phyloP scores from a whole-genome alignment of 2,329 filamentous ascomycete species.

The Aspergillus felis region DNA sequence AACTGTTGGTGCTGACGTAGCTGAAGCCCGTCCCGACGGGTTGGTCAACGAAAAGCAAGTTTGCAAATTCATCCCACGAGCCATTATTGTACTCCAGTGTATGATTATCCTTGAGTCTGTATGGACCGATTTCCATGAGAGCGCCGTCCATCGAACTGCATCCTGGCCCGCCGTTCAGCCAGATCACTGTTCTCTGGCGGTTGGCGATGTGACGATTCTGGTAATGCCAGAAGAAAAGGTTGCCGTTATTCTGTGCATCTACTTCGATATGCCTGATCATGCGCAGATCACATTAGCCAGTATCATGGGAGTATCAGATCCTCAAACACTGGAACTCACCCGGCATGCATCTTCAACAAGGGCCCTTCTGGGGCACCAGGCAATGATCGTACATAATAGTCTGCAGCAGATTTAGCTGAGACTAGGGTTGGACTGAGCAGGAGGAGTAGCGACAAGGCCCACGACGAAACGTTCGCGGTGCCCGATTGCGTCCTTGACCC shows the following conservation, averaged over 20 bases:
- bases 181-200: slow-evolving; percentile 83
- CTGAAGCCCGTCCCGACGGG: slow-evolving; percentile 96
- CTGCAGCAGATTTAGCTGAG: slow-evolving; percentile 60
- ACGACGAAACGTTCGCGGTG: slow-evolving; percentile 18
- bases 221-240: slow-evolving; percentile 98
- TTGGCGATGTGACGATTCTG: slow-evolving; percentile 94
- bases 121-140: slow-evolving; percentile 94
- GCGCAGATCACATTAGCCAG: slow-evolving; percentile 1
- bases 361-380: slow-evolving; percentile 78
- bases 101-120: slow-evolving; percentile 71
- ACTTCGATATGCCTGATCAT: slow-evolving; percentile 79
- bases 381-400: slow-evolving; percentile 84
- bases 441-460: slow-evolving; percentile 24
- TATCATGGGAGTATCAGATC: background rate
- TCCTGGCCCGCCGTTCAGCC: slow-evolving; percentile 94
- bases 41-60: slow-evolving; percentile 94
- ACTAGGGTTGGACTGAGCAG: slow-evolving; percentile 21
- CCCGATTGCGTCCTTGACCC: slow-evolving; percentile 10
- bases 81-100: slow-evolving; percentile 79
- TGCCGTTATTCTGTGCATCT: slow-evolving; percentile 77
- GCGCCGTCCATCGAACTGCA: slow-evolving; percentile 97
- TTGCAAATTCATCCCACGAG: slow-evolving; percentile 98
- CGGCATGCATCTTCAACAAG: slow-evolving; percentile 94
- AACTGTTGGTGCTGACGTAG: slow-evolving; percentile 87
- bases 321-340: slow-evolving; percentile 55